phyloP scores from a whole-genome alignment of 257 asterid species.

The Capsicum rhomboideum region DNA sequence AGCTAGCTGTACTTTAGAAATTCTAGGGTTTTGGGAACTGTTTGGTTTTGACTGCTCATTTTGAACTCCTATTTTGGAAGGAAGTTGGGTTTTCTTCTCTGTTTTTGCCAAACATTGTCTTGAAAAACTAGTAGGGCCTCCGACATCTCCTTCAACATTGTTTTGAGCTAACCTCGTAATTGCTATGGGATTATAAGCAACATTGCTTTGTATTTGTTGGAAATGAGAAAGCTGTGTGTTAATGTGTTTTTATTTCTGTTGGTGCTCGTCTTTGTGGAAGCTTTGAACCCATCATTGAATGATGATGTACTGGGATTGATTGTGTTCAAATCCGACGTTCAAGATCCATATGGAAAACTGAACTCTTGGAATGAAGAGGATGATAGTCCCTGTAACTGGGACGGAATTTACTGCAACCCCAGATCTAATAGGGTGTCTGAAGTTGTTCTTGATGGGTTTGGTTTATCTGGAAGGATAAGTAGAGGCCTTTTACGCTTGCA shows the following conservation, averaged over 20 bases:
- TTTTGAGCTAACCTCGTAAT: not conserved
- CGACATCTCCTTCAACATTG: not conserved
- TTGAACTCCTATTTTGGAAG: not conserved
- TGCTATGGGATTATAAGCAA: not conserved
- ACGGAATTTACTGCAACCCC: conserved; percentile 74
- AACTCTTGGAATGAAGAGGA: conserved; percentile 91
- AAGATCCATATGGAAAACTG: conserved; percentile 68
- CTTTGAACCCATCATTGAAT: conserved; percentile 66
- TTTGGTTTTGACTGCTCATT: not conserved
- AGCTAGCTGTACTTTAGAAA: not conserved
- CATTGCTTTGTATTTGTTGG: not conserved
- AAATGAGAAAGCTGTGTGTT: conserved; percentile 44
- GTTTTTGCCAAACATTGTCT: not conserved
- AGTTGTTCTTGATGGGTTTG: conserved; percentile 75
- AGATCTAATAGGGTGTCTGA: conserved; percentile 93
- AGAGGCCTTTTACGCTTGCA: conserved; percentile 78
- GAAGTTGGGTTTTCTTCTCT: not conserved
- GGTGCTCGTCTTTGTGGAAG: conserved; percentile 22
- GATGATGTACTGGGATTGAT: conserved; percentile 92
- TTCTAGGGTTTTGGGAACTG: not conserved
- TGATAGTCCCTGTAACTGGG: conserved; percentile 80
- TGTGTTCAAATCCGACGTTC: conserved; percentile 78
- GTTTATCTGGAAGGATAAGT: conserved; percentile 78
- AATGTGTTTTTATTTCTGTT: conserved; percentile 20
- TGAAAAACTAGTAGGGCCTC: not conserved